A percentile compares a stretch with the other conserved stretches of the same genome.
phyloP scores from a whole-genome alignment of 257 asterid species.

The Craterostigma plantagineum region DNA sequence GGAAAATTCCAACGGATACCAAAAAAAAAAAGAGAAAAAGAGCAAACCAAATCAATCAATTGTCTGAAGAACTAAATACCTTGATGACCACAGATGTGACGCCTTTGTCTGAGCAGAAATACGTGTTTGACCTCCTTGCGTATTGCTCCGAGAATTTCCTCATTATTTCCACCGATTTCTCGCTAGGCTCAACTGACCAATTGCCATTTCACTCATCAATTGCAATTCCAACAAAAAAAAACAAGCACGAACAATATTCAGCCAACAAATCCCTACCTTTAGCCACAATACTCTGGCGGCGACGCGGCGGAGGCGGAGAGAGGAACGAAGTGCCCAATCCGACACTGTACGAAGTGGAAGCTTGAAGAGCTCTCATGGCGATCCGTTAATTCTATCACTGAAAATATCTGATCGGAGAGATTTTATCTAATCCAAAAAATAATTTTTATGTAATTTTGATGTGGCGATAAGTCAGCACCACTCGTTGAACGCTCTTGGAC shows the following conservation, averaged over 20 bases:
- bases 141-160: conserved; percentile 99
- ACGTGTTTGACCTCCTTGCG: conserved; percentile 75
- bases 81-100: conserved; percentile 82
- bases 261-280: conserved; percentile 18
- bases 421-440: too few species aligned
- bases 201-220: conserved; percentile 6
- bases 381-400: too few species aligned
- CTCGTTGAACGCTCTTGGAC: background rate
- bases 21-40: too few species aligned
- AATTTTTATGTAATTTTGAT: too few species aligned
- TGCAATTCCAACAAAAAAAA: background rate
- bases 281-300: conserved; percentile 26
- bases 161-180: conserved; percentile 86
- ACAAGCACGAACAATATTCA: background rate
- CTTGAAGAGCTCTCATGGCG: conserved; percentile 71
- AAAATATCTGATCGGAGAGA: too few species aligned
- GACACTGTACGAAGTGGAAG: conserved; percentile 61
- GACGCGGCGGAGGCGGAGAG: conserved; percentile 22
- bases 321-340: conserved; percentile 36
- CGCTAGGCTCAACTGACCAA: conserved; percentile 58
- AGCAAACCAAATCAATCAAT: background rate
- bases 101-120: conserved; percentile 81
- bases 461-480: too few species aligned
- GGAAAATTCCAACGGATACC: too few species aligned
- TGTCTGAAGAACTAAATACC: conserved; percentile 18